Evolutionary conservation across 1,284 basidiomycete species (phyloP).

Genomic region (Porogramme epimiltina): DNA sequence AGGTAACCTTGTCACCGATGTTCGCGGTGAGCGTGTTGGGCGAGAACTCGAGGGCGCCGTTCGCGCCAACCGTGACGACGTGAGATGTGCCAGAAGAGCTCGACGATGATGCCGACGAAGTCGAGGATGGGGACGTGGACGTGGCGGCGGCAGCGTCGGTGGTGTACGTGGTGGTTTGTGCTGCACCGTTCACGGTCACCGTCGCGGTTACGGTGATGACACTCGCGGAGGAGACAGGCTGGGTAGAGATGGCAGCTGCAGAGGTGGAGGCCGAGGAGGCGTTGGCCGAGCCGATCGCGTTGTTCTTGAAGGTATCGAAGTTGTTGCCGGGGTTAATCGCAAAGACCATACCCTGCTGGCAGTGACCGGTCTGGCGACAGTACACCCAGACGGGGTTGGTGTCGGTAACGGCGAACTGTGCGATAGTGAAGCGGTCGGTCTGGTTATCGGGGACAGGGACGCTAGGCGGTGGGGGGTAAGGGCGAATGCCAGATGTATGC

Average conservation of each 20-base stretch:
- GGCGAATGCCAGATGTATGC: background rate
- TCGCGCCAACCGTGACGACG: conserved; percentile 49
- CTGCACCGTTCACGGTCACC: conserved; percentile 35
- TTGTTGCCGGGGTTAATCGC: conserved; percentile 59
- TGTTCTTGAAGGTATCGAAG: conserved; percentile 53
- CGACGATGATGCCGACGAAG: conserved; percentile 28
- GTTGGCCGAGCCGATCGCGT: conserved; percentile 41
- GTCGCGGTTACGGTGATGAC: conserved; percentile 38
- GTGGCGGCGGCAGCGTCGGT: conserved; percentile 28
- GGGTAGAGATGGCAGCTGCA: conserved; percentile 10
- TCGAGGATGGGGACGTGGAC: conserved; percentile 36
- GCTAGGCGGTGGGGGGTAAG: conserved; percentile 30
- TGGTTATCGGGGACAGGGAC: conserved; percentile 49
- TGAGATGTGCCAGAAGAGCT: conserved; percentile 33
- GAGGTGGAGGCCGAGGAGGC: conserved; percentile 28
- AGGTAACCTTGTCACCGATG: conserved; percentile 61
- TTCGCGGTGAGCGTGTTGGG: conserved; percentile 59
- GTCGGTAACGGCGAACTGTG: conserved; percentile 43
- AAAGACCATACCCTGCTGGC: conserved; percentile 64
- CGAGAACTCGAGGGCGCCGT: conserved; percentile 44
- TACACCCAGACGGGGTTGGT: conserved; percentile 63
- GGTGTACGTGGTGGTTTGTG: conserved; percentile 34
- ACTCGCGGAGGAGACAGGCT: conserved; percentile 14
- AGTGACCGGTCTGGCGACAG: conserved; percentile 47
- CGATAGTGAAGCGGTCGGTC: conserved; percentile 47